Evolutionary conservation across 306 rosid genomes (phyloP), one percentile per base, ranked within the genome.

Genomic region (Pachyrhizus erosus): DNA sequence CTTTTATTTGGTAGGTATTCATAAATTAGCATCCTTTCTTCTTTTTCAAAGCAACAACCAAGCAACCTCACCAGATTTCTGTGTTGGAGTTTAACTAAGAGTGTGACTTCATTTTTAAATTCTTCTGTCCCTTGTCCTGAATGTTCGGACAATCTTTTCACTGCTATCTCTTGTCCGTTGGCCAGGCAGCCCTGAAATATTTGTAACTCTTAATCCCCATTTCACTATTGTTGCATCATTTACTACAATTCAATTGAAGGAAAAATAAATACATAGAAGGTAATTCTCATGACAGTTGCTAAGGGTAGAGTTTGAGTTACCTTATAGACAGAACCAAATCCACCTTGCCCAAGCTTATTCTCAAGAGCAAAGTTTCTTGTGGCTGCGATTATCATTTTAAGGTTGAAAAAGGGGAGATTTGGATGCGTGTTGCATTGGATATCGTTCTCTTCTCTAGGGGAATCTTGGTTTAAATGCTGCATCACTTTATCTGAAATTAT

Each of bases 311-410:
- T 43, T 76, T 52, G 13, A 23, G 17, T 29, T 80, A 83, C 94
- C 94, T 88, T 88, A 39, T 87, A 91, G 60, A 91, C 91, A 9
- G 83, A 46, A 45, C 94, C 94, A 76, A 91, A 89, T 14, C 94
- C 92, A 18, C 92, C 94, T 73, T 91, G 86, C 18, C 94, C 92
- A 58, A 91, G 82, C 84, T 87, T 86, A 60, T 87, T 87, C 21
- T 65, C 75, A 0, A n/a, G 1, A 66, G 72, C 57, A 54, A 84
- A 89, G 9, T 80, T 71, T 9, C 60, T 46, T 24, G 94, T 91
- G 8, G 88, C 91, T 17, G 31, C 64, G 8, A 61, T 54, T 40
- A 80, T 80, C 9, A 18, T 55, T 68, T 66, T 82, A 40, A 82
- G 77, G 76, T 42, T 82, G 71, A 82, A 82, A 54, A 67, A 67